Evolutionary conservation across 208 protist species (phyloP).

Genomic region (Leishmania martiniquensis): DNA sequence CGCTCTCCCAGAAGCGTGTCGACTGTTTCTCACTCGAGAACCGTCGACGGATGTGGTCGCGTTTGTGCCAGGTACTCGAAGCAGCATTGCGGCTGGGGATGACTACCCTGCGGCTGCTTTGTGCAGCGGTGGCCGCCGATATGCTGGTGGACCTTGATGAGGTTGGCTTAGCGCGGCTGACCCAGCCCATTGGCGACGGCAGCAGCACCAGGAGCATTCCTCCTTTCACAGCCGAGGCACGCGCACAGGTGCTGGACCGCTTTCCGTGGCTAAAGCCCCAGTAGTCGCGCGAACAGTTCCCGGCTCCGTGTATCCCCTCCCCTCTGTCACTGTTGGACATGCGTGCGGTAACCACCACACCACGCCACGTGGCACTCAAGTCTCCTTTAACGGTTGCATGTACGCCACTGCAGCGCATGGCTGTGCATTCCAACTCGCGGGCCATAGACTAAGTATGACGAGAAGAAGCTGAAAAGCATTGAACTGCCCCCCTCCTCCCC

Average conservation of each 20-base stretch:
- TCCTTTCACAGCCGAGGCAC: constrained; percentile 45
- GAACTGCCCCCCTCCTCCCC: not conserved
- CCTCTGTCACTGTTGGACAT: not conserved
- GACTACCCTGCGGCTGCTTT: constrained; percentile 45
- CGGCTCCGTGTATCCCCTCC: not conserved
- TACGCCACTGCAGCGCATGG: not conserved
- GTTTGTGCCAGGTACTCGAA: constrained; percentile 52
- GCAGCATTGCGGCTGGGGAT: constrained; percentile 55
- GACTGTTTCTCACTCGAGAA: constrained; percentile 17
- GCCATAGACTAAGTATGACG: not conserved
- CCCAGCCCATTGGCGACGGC: constrained; percentile 8
- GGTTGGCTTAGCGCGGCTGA: constrained; percentile 33
- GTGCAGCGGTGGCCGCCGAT: constrained; percentile 58
- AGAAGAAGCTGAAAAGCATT: not conserved
- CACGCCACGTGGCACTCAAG: not conserved
- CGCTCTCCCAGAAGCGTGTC: not conserved
- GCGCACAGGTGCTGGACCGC: constrained; percentile 30
- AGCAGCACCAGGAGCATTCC: constrained; percentile 12
- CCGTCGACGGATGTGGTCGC: constrained; percentile 32
- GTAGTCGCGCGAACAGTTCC: not conserved
- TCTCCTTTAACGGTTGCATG: not conserved
- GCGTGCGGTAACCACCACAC: not conserved
- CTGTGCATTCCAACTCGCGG: not conserved
- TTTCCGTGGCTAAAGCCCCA: constrained; percentile 31
- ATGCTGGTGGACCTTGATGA: constrained; percentile 60